A percentile compares a stretch with the other conserved stretches of the same genome.
Evolutionary conservation across 306 rosid species (phyloP).

Genomic region (Quercus alba): DNA sequence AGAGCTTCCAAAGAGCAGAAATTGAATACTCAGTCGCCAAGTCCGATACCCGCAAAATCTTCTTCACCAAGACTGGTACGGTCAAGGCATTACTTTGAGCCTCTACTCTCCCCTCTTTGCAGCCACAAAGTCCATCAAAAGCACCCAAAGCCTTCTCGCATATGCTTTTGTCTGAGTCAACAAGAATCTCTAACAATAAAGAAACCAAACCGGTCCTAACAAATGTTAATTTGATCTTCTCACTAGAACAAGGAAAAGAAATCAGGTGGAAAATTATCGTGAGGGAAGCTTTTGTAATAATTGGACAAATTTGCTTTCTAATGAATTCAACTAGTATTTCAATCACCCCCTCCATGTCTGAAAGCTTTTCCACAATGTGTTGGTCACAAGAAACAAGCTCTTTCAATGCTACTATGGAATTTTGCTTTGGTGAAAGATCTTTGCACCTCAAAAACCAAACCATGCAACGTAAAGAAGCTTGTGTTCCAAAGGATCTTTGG

Average conservation of each 20-base stretch:
- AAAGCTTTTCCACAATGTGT: conserved; percentile 32
- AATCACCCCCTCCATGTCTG: conserved; percentile 43
- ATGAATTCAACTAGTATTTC: conserved; percentile 45
- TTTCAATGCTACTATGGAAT: conserved; percentile 42
- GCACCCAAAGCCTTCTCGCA: conserved; percentile 52
- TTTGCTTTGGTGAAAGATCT: conserved; percentile 47
- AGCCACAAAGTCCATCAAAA: conserved; percentile 37
- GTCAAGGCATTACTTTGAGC: conserved; percentile 50
- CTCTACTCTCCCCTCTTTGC: conserved; percentile 43
- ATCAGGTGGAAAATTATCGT: conserved; percentile 36
- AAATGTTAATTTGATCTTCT: conserved; percentile 28
- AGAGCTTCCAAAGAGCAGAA: conserved; percentile 55
- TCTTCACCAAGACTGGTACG: conserved; percentile 69
- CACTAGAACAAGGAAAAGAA: conserved; percentile 31
- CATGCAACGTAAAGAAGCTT: conserved; percentile 56
- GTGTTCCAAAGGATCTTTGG: conserved; percentile 40
- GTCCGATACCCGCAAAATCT: conserved; percentile 55
- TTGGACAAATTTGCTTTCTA: conserved; percentile 39
- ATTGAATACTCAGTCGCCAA: conserved; percentile 53
- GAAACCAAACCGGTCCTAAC: conserved; percentile 50
- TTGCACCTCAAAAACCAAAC: conserved; percentile 52
- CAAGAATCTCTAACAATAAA: conserved; percentile 38
- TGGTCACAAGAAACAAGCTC: conserved; percentile 54
- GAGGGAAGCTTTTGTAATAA: conserved; percentile 51
- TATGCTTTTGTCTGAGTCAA: conserved; percentile 53